Percentiles rank a stretch among this genome's conserved stretches.
phyloP scores from a whole-genome alignment of 1,139 yeast genomes.

The Pneumocystis jirovecii region DNA sequence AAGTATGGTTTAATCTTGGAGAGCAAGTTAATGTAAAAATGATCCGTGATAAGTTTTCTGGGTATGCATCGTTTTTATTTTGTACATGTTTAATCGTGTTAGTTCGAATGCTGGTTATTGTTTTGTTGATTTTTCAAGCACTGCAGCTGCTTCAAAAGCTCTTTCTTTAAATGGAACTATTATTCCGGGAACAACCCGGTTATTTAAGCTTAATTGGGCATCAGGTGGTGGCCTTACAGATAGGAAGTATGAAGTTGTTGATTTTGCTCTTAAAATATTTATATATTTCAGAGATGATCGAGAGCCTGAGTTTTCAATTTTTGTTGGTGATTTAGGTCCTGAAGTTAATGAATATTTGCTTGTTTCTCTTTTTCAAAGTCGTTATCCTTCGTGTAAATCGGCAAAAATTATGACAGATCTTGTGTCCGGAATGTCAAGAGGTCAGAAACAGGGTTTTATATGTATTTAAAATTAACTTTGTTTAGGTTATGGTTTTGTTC shows the following conservation, averaged over 20 bases:
- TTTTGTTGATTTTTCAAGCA: slow-evolving; percentile 63
- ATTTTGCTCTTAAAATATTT: background rate
- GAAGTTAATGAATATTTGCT: slow-evolving; percentile 57
- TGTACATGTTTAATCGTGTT: background rate
- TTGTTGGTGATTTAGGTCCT: slow-evolving; percentile 73
- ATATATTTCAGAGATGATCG: slow-evolving; percentile 20
- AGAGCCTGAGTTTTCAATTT: slow-evolving; percentile 51
- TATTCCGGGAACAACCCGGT: slow-evolving; percentile 47
- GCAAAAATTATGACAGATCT: slow-evolving; percentile 82
- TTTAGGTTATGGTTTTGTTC: slow-evolving; percentile 75
- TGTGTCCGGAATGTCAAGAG: slow-evolving; percentile 51
- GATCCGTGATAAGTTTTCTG: slow-evolving; percentile 37
- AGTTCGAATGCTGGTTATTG: slow-evolving; percentile 50
- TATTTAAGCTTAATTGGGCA: slow-evolving; percentile 75
- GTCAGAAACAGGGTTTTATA: background rate
- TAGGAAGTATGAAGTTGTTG: slow-evolving; percentile 10
- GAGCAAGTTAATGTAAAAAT: slow-evolving; percentile 44
- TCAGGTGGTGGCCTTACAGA: slow-evolving; percentile 45
- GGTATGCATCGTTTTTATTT: slow-evolving; percentile 11
- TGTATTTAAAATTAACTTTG: background rate
- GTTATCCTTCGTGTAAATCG: slow-evolving; percentile 62
- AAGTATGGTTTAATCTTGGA: slow-evolving; percentile 49
- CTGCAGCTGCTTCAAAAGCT: slow-evolving; percentile 57
- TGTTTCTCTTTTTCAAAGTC: slow-evolving; percentile 51
- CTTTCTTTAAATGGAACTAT: slow-evolving; percentile 48